These are phyloP conservation scores for Helichrysum umbraculigerum DNA, from an alignment of 129 eudicot genomes.

Conservation along the genomic window DNA sequence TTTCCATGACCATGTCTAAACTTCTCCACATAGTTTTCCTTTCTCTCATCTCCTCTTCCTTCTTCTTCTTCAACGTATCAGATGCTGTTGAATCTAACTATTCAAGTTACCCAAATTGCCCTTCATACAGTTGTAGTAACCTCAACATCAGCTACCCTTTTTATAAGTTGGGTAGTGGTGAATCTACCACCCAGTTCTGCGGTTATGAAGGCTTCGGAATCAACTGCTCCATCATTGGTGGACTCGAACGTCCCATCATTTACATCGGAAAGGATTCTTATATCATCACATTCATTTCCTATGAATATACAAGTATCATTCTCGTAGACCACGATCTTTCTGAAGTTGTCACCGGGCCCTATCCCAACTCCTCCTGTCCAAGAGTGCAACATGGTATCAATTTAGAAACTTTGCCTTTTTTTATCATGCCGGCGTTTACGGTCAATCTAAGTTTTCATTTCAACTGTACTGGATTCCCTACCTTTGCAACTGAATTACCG, in stretches of 20 bases:
- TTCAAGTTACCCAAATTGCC: conserved; percentile 6
- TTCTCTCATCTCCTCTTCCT: too few species aligned
- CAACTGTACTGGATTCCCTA: conserved; percentile 17
- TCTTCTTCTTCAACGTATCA: too few species aligned
- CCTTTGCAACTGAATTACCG: not conserved
- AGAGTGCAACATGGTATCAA: conserved; percentile 25
- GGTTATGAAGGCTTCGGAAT: conserved; percentile 41
- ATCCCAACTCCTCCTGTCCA: conserved; percentile 20
- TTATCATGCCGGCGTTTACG: not conserved
- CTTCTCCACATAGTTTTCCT: too few species aligned
- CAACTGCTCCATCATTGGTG: conserved; percentile 5
- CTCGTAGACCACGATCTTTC: conserved; percentile 24
- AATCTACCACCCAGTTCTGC: not conserved
- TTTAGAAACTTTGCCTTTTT: conserved; percentile 15
- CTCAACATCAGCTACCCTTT: conserved; percentile 29
- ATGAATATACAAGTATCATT: not conserved
- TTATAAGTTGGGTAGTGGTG: not conserved
- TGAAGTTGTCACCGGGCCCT: too few species aligned
- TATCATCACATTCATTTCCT: not conserved
- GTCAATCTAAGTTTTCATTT: conserved; percentile 32
- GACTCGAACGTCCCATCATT: not conserved
- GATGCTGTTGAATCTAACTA: too few species aligned
- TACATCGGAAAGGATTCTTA: not conserved
- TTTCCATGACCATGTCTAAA: too few species aligned
- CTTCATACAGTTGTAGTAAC: not conserved